Percentiles rank a stretch among this genome's conserved stretches.
Conservation (phyloP, 768 basidiomycete genomes). For the Pleurotus eryngii region DNA sequence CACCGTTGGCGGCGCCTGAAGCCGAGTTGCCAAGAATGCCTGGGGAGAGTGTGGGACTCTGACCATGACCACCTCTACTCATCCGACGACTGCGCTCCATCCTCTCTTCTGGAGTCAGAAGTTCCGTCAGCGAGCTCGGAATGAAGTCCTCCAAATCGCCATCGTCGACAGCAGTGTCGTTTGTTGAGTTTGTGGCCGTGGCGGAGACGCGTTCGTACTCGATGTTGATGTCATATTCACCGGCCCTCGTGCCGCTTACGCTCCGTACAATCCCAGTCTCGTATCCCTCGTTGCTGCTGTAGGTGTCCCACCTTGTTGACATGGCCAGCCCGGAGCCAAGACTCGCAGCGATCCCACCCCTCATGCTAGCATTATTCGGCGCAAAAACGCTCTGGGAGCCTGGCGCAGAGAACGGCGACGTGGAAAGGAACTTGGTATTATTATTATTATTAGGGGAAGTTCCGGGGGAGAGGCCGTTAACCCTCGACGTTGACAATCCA, state of each 20-base stretch:
- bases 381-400: slow-evolving; percentile 58
- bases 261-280: not conserved
- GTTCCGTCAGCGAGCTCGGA: slow-evolving; percentile 83
- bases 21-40: slow-evolving; percentile 14
- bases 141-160: slow-evolving; percentile 88
- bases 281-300: slow-evolving; percentile 1
- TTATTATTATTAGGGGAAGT: slow-evolving; percentile 48
- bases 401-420: slow-evolving; percentile 78
- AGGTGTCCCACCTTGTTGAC: not conserved
- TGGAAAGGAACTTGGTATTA: slow-evolving; percentile 35
- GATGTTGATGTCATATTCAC: slow-evolving; percentile 32
- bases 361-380: slow-evolving; percentile 14
- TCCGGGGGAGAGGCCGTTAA: slow-evolving; percentile 49
- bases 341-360: slow-evolving; percentile 59
- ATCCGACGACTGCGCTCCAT: slow-evolving; percentile 61
- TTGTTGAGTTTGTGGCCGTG: slow-evolving; percentile 22
- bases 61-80: slow-evolving; percentile 66
- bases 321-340: slow-evolving; percentile 25
- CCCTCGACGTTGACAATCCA: slow-evolving; percentile 29
- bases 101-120: slow-evolving; percentile 81
- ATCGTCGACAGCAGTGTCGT: slow-evolving; percentile 54
- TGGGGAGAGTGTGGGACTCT: slow-evolving; percentile 19
- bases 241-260: slow-evolving; percentile 7
- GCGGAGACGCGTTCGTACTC: slow-evolving; percentile 28
- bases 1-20: slow-evolving; percentile 19